Percentiles rank a stretch among this genome's conserved stretches.
Evolutionary conservation across 139 green algal species (phyloP).

Genomic region (Chlamydomonas sphaeroides): DNA sequence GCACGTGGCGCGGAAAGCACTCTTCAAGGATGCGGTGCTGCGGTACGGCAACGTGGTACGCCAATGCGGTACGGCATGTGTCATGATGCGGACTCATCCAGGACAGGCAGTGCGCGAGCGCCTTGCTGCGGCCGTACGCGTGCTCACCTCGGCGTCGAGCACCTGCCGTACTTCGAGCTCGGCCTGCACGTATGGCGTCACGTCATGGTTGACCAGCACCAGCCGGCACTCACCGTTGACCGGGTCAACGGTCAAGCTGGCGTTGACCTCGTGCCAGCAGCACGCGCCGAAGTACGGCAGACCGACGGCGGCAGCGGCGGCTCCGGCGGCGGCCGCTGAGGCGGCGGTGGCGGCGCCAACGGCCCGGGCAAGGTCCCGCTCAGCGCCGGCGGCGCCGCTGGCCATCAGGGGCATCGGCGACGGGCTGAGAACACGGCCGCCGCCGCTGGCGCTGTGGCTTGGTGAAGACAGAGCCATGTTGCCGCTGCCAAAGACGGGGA

Average conservation of each 20-base stretch:
- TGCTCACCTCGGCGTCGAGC: constrained; percentile 36
- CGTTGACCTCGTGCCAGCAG: constrained; percentile 35
- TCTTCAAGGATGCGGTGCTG: constrained; percentile 46
- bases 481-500: too few species aligned
- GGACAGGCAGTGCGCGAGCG: too few species aligned
- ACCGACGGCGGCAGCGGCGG: background rate
- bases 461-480: too few species aligned
- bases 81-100: too few species aligned
- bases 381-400: too few species aligned
- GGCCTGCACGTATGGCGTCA: constrained; percentile 34
- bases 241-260: constrained; percentile 1
- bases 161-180: constrained; percentile 42
- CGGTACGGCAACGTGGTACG: background rate
- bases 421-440: background rate
- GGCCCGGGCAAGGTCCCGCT: background rate
- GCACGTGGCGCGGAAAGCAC: constrained; percentile 43
- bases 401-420: too few species aligned
- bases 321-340: background rate
- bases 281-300: constrained; percentile 6
- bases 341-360: background rate
- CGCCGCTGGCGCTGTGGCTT: too few species aligned
- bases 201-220: constrained; percentile 33
- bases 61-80: too few species aligned
- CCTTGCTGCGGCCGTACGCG: too few species aligned
- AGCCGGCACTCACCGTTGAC: background rate